A percentile compares a stretch with the other conserved stretches of the same genome.
Conservation (phyloP, 176 grass and related monocot species). For the Oryza brachyantha region DNA sequence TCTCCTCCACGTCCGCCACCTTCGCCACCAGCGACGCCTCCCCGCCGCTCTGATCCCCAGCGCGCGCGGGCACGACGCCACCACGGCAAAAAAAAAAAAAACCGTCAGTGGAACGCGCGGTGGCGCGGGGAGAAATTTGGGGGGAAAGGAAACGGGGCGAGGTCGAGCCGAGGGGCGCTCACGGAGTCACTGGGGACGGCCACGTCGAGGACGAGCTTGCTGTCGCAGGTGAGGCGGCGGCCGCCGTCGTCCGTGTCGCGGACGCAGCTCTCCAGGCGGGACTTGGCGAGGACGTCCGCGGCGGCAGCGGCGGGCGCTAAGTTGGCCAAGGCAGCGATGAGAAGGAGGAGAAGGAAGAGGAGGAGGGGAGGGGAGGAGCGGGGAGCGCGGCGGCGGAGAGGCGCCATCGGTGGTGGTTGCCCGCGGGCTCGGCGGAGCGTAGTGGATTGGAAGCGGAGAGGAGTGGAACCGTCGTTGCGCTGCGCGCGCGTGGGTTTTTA, state of each 20-base stretch:
- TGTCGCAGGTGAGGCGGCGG: slow-evolving; percentile 47
- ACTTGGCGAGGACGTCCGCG: slow-evolving; percentile 77
- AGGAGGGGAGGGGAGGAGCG: neutral
- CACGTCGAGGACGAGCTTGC: slow-evolving; percentile 70
- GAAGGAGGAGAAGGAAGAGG: slow-evolving; percentile 10
- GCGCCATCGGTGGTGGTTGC: neutral
- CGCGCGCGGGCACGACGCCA: neutral
- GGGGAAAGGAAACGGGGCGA: neutral
- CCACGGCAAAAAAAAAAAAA: neutral
- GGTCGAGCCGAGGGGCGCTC: neutral
- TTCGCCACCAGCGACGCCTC: slow-evolving; percentile 73
- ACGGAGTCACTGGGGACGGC: slow-evolving; percentile 65
- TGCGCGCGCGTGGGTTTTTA: too few species aligned
- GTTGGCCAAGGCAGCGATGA: slow-evolving; percentile 1
- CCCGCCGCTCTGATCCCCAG: slow-evolving; percentile 54
- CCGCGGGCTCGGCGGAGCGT: neutral
- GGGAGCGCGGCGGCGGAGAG: neutral
- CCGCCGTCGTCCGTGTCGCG: slow-evolving; percentile 31
- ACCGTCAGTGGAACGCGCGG: neutral
- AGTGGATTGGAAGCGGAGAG: neutral
- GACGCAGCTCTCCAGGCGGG: slow-evolving; percentile 47
- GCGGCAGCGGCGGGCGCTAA: neutral
- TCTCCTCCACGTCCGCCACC: slow-evolving; percentile 58
- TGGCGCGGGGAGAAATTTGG: neutral
- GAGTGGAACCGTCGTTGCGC: too few species aligned